Base-by-base conservation (phyloP, 2,329 filamentous ascomycete species). In the Dactylellina cionopaga region DNA sequence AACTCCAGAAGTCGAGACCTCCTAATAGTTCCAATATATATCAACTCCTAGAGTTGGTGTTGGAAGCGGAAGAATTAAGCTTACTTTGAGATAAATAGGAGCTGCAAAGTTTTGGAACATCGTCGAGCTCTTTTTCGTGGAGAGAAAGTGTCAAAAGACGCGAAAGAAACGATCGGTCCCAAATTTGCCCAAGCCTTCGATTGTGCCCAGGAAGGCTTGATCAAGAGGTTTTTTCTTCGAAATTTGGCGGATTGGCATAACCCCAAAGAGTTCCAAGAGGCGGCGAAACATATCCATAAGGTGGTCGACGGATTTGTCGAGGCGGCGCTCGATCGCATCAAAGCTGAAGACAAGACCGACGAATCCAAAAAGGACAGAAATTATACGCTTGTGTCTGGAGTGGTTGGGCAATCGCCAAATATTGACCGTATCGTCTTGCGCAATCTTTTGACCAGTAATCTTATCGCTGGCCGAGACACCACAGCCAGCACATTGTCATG, bases 381-480 rank as follows among this genome's bases (percentile, higher is more conserved):
- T n/a, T n/a, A n/a, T n/a, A n/a, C n/a, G n/a, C n/a, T n/a, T n/a
- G n/a, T n/a, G n/a, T n/a, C n/a, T n/a, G n/a, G n/a, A n/a, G n/a
- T n/a, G n/a, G n/a, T n/a, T n/a, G 41, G 17, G 78, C 77, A 13
- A 74, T 80, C n/a, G 77, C 77, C 0, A 15, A 76, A 81, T 9
- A 79, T 80, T n/a, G 47, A 90, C 78, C 83, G 84, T 63, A 85
- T 84, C 59, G 86, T 92, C 2, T 85, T 97, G 11, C 90, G 92
- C 31, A 92, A 96, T 80, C 92, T 97, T 80, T 83, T 96, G 49
- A 85, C 95, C 13, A 89, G 90, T 44, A 86, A 96, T 9, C 85
- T 97, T 1, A 86, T 97, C 13, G 93, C 93, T 1, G 92, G 92
- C 10, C 86, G 91, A 60, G 93, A 97, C 80, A 96, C 93, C 11